phyloP scores from a whole-genome alignment of 202 grass and related monocot species.

The Dendrocalamus latiflorus region DNA sequence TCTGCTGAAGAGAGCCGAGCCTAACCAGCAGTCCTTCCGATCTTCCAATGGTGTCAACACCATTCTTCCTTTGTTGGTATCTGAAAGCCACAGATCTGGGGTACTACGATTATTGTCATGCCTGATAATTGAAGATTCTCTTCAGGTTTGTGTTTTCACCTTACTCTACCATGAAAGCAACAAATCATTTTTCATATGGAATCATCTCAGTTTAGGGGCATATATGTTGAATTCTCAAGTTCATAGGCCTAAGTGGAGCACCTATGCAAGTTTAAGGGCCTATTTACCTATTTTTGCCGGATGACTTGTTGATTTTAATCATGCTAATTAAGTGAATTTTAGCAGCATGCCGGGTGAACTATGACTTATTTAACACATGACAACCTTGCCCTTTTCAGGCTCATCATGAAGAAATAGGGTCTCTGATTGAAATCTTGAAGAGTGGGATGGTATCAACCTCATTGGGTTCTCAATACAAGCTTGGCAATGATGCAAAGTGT shows the following conservation, averaged over 20 bases:
- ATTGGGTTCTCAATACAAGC: constrained; percentile 84
- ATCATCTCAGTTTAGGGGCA: not conserved
- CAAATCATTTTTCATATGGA: constrained; percentile 26
- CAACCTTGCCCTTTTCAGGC: constrained; percentile 53
- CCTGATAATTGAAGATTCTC: constrained; percentile 94
- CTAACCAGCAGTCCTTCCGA: constrained; percentile 94
- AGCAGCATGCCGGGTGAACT: constrained; percentile 8
- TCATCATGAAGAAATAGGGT: constrained; percentile 94
- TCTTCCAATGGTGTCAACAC: constrained; percentile 81
- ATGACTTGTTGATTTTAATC: constrained; percentile 13
- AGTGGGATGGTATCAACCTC: constrained; percentile 88
- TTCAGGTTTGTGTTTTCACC: constrained; percentile 61
- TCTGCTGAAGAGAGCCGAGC: constrained; percentile 87
- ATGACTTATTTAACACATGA: constrained; percentile 18
- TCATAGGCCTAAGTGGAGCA: constrained; percentile 13
- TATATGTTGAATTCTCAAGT: not conserved
- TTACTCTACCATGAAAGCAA: not conserved
- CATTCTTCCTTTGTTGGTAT: constrained; percentile 79
- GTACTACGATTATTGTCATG: constrained; percentile 82
- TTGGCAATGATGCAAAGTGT: constrained; percentile 85
- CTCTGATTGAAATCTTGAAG: constrained; percentile 87
- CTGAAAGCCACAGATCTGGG: constrained; percentile 76
- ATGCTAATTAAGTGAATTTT: constrained; percentile 19
- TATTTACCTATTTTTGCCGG: not conserved
- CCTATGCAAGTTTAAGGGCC: constrained; percentile 12